Evolutionary conservation across 306 rosid species (phyloP), one percentile per base, ranked within the genome.

Genomic region (Dicorynia guianensis): DNA sequence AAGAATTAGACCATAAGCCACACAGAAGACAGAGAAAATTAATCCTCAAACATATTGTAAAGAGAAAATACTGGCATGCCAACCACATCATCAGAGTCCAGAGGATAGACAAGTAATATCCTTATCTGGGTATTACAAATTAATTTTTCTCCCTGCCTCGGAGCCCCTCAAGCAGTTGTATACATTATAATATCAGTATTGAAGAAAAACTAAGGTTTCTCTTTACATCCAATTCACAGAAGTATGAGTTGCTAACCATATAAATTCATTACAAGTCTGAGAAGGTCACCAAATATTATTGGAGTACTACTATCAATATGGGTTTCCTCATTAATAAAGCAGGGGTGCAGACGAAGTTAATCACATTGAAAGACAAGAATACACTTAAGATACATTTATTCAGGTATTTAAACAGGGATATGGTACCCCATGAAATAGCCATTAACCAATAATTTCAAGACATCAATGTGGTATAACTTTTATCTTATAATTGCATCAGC

Each of bases 401-500:
- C 48, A 63, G 62, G 58, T 14, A 9, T 67, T 34, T 36, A 11
- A 71, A 43, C 33, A 36, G 40, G 4, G 17, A 74, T 52, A 46
- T 13, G 35, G 11, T 55, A 68, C 36, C 58, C 6, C 42, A 8
- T 39, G 25, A 30, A 42, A 35, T 36, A 38, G 20, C 40, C 30
- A 25, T 25, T 25, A 25, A 25, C 30, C 40, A 42, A 57, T 43
- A 56, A 62, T 48, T 53, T 75, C 19, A 67, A 44, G 67, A 25
- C 60, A 62, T 48, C 46, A 42, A 74, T 52, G 49, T 12, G 25
- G 63, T 18, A 65, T 70, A 39, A 57, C 71, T 46, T 63, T 65
- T 72, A 77, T 56, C 36, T 25, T 25, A 2, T 25, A 2, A 1
- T 1, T 25, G 30, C 30, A 25, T 25, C 30, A 25, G 30, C 30